Base-by-base conservation (phyloP, 352 stramenopile species). In the Pilasporangium apinafurcum region DNA sequence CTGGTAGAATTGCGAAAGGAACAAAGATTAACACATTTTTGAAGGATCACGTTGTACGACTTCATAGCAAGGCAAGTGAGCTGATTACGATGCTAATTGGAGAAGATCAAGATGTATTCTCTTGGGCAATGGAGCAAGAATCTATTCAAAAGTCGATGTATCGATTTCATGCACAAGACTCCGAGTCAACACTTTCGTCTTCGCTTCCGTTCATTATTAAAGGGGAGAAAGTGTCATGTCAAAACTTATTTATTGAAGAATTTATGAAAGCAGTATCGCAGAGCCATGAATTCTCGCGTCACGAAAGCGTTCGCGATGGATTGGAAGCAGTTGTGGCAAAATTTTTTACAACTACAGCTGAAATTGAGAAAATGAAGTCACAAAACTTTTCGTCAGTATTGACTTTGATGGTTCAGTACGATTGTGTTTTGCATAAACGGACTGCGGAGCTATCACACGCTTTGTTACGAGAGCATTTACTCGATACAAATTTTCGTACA, bases 201-300 rank as follows among this genome's bases (percentile, higher is more conserved):
- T 51, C 47, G 27, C 25, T 37, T 8, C 41, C 40, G 10, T 59
- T 72, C 16, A 42, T 70, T 28, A 50, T 51, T 37, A 51, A 64
- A 49, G 65, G 54, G 31, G 63, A 62, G 24, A 34, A 46, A 12
- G 60, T 68, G 29, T 49, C 40, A 8, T 80, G 65, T 40, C 63
- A 78, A 28, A 89, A 89, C 54, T 22, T 84, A 61, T 85, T 87
- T 71, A 83, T 86, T 52, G 67, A 83, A 28, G 67, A 84, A 36
- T 84, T 87, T 47, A 58, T 89, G 31, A 77, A 82, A 47, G 63
- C 62, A 8, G 56, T 86, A 8, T 71, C 70, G 26, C 56, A 84
- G 25, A 89, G 59, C 25, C 58, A 44, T 3, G 66, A 68, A 14
- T 87, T 79, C 31, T 52, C 53, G 17, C 57, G 54, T 9, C 69